Evolutionary conservation across 1,284 basidiomycete genomes (phyloP).

Genomic region (Pyrrhoderma lamaoense): DNA sequence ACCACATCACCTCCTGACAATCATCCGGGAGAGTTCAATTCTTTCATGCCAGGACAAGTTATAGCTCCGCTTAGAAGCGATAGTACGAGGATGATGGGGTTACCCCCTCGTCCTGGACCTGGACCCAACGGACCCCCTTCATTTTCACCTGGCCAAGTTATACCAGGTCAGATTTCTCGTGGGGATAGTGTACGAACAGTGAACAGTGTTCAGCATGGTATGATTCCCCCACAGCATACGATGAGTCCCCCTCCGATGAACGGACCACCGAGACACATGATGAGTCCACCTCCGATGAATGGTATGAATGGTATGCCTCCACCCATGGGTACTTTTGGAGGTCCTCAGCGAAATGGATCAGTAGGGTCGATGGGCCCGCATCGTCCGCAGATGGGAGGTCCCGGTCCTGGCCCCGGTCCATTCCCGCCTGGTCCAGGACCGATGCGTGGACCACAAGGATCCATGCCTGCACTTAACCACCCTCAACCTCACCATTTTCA

Average conservation of each 20-base stretch:
- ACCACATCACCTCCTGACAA: constrained; percentile 2
- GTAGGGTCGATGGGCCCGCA: constrained; percentile 2
- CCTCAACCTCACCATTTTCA: constrained; percentile 15
- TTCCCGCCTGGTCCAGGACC: constrained; percentile 11
- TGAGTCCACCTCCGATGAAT: constrained; percentile 11
- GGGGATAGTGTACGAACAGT: constrained; percentile 33
- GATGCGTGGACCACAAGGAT: constrained; percentile 4
- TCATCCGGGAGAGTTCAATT: constrained; percentile 1
- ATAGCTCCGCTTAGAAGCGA: constrained; percentile 21
- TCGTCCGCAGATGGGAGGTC: constrained; percentile 9
- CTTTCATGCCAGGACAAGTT: constrained; percentile 23
- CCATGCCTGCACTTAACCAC: background rate
- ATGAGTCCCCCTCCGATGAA: constrained; percentile 7
- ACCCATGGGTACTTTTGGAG: background rate
- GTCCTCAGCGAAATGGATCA: constrained; percentile 5
- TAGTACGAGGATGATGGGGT: constrained; percentile 14
- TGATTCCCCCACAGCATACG: constrained; percentile 10
- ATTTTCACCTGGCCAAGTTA: constrained; percentile 30
- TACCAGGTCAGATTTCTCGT: constrained; percentile 31
- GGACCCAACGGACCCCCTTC: constrained; percentile 8
- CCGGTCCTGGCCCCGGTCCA: constrained; percentile 5
- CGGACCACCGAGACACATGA: constrained; percentile 13
- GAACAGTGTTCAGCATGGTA: constrained; percentile 19
- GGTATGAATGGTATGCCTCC: constrained; percentile 6
- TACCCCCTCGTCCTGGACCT: constrained; percentile 4